These are phyloP conservation scores for Candida tammaniensis DNA, from an alignment of 805 yeast genomes.

Conservation along the genomic window DNA sequence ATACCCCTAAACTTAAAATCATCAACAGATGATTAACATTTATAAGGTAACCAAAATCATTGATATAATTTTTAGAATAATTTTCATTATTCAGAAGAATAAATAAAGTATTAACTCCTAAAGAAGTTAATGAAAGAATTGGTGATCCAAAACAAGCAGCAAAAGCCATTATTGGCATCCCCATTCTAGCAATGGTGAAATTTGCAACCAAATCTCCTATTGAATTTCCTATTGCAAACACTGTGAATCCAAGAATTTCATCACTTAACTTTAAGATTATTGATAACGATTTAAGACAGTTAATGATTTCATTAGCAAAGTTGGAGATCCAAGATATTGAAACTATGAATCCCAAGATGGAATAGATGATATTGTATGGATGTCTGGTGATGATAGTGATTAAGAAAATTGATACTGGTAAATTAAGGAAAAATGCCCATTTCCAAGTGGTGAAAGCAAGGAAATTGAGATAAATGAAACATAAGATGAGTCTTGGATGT, in stretches of 20 bases:
- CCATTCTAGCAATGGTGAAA: slow-evolving; percentile 73
- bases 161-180: slow-evolving; percentile 86
- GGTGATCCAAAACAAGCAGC: slow-evolving; percentile 97
- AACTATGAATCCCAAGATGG: slow-evolving; percentile 60
- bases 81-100: slow-evolving; percentile 12
- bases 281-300: slow-evolving; percentile 59
- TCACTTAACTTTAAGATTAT: slow-evolving; percentile 62
- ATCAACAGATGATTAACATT: slow-evolving; percentile 20
- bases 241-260: slow-evolving; percentile 79
- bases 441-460: background rate
- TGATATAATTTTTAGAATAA: slow-evolving; percentile 3
- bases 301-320: slow-evolving; percentile 69
- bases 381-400: slow-evolving; percentile 6
- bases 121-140: slow-evolving; percentile 71
- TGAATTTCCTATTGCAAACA: slow-evolving; percentile 91
- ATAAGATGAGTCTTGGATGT: background rate
- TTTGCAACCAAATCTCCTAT: slow-evolving; percentile 87
- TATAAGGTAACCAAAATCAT: slow-evolving; percentile 15
- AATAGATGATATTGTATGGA: slow-evolving; percentile 11
- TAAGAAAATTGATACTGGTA: slow-evolving; percentile 5
- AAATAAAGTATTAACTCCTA: slow-evolving; percentile 69
- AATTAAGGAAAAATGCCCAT: slow-evolving; percentile 3
- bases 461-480: slow-evolving; percentile 2
- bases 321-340: slow-evolving; percentile 68
- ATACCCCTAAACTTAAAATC: slow-evolving; percentile 18